A percentile compares a stretch with the other conserved stretches of the same genome.
These are phyloP conservation scores for Trichoderma koningiopsis DNA, from an alignment of 2,329 filamentous ascomycete species.

Conservation along the genomic window DNA sequence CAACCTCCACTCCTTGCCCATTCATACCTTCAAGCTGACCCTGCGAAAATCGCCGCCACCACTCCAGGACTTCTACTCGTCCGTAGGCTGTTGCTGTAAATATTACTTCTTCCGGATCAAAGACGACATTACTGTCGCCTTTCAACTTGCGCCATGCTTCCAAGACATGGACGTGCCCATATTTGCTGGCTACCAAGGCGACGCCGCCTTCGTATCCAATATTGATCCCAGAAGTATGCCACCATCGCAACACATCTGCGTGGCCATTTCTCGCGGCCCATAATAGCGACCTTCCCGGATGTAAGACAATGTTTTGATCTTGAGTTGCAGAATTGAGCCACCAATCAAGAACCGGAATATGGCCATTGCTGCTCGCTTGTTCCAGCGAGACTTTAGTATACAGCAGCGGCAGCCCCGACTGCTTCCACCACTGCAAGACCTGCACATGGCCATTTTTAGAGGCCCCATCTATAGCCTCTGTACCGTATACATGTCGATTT, in stretches of 20 bases:
- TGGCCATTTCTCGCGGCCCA: slow-evolving; percentile 83
- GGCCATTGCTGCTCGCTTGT: slow-evolving; percentile 80
- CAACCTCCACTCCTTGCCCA: slow-evolving; percentile 66
- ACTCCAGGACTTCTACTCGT: slow-evolving; percentile 81
- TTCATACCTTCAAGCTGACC: slow-evolving; percentile 57
- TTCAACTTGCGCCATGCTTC: slow-evolving; percentile 77
- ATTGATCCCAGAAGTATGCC: slow-evolving; percentile 79
- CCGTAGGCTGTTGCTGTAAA: slow-evolving; percentile 87
- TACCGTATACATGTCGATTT: slow-evolving; percentile 77
- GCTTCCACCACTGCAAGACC: slow-evolving; percentile 90
- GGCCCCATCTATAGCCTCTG: slow-evolving; percentile 83
- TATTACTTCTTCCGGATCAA: slow-evolving; percentile 74
- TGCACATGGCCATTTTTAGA: slow-evolving; percentile 82
- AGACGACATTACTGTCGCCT: slow-evolving; percentile 67
- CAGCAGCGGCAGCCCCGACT: slow-evolving; percentile 72
- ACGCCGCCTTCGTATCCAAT: slow-evolving; percentile 80
- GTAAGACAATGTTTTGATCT: slow-evolving; percentile 63
- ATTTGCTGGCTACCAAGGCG: slow-evolving; percentile 79
- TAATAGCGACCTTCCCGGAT: slow-evolving; percentile 81
- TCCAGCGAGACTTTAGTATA: slow-evolving; percentile 89
- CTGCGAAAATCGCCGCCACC: slow-evolving; percentile 77
- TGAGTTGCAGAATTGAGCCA: slow-evolving; percentile 74
- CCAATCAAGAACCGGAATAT: slow-evolving; percentile 88
- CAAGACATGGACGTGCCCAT: slow-evolving; percentile 81
- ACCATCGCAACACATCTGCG: slow-evolving; percentile 79